Conservation (phyloP, 495 filamentous ascomycete species). For the Lophiostoma macrostomum region DNA sequence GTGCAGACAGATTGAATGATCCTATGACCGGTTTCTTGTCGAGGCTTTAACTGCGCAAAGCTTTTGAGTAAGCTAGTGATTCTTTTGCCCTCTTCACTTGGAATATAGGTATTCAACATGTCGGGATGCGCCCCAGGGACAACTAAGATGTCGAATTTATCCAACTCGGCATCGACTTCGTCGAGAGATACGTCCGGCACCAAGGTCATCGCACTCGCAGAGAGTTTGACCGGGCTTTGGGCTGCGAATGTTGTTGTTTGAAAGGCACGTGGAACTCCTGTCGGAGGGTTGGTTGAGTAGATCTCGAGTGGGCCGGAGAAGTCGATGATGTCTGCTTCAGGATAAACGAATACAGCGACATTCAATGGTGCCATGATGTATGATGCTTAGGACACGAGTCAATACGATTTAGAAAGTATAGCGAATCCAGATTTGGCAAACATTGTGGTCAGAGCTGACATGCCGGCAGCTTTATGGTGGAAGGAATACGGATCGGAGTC, state of each 20-base stretch:
- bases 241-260: conserved; percentile 36
- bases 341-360: conserved; percentile 33
- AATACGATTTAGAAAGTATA: too few species aligned
- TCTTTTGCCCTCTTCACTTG: conserved; percentile 23
- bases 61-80: conserved; percentile 38
- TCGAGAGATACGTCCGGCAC: conserved; percentile 31
- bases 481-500: too few species aligned
- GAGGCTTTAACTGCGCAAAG: conserved; percentile 34
- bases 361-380: conserved; percentile 31
- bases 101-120: conserved; percentile 30
- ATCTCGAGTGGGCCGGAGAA: conserved; percentile 30
- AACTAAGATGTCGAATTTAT: conserved; percentile 23
- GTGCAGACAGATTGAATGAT: conserved; percentile 24
- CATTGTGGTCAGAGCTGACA: too few species aligned
- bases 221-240: conserved; percentile 25
- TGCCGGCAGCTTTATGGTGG: too few species aligned
- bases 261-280: conserved; percentile 37
- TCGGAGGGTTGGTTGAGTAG: conserved; percentile 39
- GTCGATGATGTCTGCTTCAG: conserved; percentile 26
- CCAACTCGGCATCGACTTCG: background rate
- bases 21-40: conserved; percentile 11
- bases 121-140: conserved; percentile 29
- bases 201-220: conserved; percentile 30
- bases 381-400: too few species aligned
- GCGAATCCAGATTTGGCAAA: too few species aligned